These are phyloP conservation scores for Populus nigra DNA, from an alignment of 345 rosid species.

Conservation along the genomic window DNA sequence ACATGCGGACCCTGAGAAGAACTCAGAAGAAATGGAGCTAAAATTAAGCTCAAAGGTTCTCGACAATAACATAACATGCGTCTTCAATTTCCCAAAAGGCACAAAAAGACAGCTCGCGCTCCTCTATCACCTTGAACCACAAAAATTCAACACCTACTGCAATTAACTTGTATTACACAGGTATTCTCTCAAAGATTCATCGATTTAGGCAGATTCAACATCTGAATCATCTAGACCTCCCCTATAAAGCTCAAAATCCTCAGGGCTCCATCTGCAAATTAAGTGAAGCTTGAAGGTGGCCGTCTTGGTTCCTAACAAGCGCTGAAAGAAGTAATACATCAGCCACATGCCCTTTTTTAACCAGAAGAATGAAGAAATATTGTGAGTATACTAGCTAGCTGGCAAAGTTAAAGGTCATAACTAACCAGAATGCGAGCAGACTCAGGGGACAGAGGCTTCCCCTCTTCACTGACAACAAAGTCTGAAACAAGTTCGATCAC, in stretches of 20 bases:
- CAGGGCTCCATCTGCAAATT: slow-evolving; percentile 74
- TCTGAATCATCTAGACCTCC: slow-evolving; percentile 71
- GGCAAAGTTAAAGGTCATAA: not conserved
- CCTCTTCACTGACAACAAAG: slow-evolving; percentile 90
- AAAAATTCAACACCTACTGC: not conserved
- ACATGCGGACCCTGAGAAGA: too few relatives aligned
- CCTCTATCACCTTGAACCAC: not conserved
- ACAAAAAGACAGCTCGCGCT: not conserved
- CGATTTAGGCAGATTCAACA: slow-evolving; percentile 61
- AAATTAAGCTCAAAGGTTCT: not conserved
- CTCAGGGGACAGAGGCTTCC: slow-evolving; percentile 85
- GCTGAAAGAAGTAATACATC: slow-evolving; percentile 45
- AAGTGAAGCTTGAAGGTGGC: slow-evolving; percentile 81
- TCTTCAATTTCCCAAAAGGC: not conserved
- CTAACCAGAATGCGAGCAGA: slow-evolving; percentile 84
- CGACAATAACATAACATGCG: not conserved
- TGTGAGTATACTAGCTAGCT: not conserved
- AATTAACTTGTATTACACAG: not conserved
- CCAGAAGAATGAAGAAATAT: not conserved
- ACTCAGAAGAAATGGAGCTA: not conserved
- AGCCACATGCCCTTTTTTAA: not conserved
- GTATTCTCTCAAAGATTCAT: not conserved
- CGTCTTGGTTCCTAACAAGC: slow-evolving; percentile 83
- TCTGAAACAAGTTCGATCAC: slow-evolving; percentile 80
- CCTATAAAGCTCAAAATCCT: slow-evolving; percentile 66